Evolutionary conservation across 345 rosid genomes (phyloP), one percentile per base, ranked within the genome.

Genomic region (Salix viminalis): DNA sequence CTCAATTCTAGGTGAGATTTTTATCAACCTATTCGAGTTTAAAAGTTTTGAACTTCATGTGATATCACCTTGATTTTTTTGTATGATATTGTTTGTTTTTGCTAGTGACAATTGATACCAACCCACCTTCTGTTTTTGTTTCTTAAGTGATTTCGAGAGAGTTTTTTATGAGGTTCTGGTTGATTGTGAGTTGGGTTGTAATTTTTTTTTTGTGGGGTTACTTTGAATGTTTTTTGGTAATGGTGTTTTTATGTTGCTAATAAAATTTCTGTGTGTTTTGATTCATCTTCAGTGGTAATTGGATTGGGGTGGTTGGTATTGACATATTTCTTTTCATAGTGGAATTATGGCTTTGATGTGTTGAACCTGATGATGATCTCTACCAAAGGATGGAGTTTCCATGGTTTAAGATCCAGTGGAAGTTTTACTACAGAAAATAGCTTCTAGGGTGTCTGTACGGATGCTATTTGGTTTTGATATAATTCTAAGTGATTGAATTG

Each of bases 1-100:
- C 74, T 30, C 37, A 2, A 4, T 23, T 67, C 36, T 19, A 34
- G 79, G 83, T 77, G 60, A 69, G 79, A 28, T 78, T 78, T 67
- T 54, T 36, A 11, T 44, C 24, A 65, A 6, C 74, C 71, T 32
- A 42, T 41, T 75, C 18, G 62, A 56, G 13, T n/a, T 56, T n/a
- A n/a, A 1, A 9, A 23, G 64, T 58, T 58, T 24, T 58, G 24
- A n/a, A 10, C 64, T 58, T 58, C 11, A 10, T 58, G 28, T n/a
- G 64, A 23, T 14, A n/a, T 10, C 64, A 58, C 26, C 24, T 0
- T 62, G 34, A 3, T 39, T 2, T 62, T 71, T 69, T 62, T 70
- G 65, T 62, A 58, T 36, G 50, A n/a, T 60, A 9, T 37, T 30
- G 19, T n/a, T 56, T 64, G 39, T 77, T 46, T 70, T 46, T 32